Percentiles rank a stretch among this genome's conserved stretches.
Conservation (phyloP, 139 green algal genomes). For the Edaphochlamys debaryana region DNA sequence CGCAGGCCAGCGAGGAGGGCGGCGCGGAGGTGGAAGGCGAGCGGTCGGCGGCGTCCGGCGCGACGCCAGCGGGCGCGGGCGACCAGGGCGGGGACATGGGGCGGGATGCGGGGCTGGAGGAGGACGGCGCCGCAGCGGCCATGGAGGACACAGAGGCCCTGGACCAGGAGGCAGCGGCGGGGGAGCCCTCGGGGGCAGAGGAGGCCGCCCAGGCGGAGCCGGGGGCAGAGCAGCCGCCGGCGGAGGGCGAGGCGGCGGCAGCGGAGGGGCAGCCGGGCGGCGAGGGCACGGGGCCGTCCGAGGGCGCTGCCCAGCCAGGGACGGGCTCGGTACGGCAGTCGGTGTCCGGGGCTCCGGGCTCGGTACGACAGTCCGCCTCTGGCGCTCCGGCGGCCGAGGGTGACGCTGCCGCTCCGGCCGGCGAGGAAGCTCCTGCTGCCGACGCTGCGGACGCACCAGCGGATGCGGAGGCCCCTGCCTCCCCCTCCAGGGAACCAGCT, state of each 20-base stretch:
- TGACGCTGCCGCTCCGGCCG: too few species aligned
- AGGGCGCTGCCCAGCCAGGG: too few species aligned
- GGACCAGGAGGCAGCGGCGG: background rate
- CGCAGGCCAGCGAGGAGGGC: background rate
- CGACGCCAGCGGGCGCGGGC: background rate
- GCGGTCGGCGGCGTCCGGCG: background rate
- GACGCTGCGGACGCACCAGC: too few species aligned
- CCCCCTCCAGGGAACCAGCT: too few species aligned
- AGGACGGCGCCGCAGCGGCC: background rate
- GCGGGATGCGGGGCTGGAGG: background rate
- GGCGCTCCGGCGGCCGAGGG: too few species aligned
- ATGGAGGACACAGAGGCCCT: constrained; percentile 24
- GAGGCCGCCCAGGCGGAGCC: background rate
- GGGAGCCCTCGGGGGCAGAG: background rate
- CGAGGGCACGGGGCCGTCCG: too few species aligned
- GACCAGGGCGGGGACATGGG: background rate
- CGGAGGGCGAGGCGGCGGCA: background rate
- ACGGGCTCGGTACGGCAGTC: too few species aligned
- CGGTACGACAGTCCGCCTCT: too few species aligned
- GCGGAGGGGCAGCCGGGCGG: background rate
- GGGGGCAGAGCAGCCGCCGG: background rate
- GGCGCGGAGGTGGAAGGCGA: background rate
- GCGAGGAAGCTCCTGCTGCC: too few species aligned
- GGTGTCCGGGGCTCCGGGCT: too few species aligned
- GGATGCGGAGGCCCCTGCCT: too few species aligned